Evolutionary conservation across 352 stramenopile species (phyloP), one percentile per base, ranked within the genome.

Genomic region (Phytophthora chlamydospora): DNA sequence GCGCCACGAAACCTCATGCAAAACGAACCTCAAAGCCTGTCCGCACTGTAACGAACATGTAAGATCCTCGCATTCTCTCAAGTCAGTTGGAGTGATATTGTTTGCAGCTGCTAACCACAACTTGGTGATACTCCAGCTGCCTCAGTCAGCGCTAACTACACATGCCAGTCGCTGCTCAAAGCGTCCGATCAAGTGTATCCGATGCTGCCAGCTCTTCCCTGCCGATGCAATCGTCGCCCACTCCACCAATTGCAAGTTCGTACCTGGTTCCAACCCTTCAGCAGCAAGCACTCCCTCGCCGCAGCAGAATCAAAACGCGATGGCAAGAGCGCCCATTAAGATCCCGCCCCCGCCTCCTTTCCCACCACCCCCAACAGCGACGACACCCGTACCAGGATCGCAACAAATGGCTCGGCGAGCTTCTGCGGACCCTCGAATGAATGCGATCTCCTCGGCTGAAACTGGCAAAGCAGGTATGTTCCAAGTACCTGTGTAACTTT

Each of bases 171-270:
- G 83, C 29, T 93, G 85, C 24, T 68, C 79, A 8, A 91, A 91
- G 62, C 78, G 85, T 2, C 83, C 83, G 3, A 91, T 93, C 58
- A 93, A 93, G 54, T 91, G 85, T 40, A 91, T 91, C 67, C 85
- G 85, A 16, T 93, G 85, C 58, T 89, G 77, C 31, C 78, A 93
- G 46, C 70, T 88, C 33, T 91, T 91, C 45, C 79, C 85, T 12
- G 82, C 85, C 0, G 85, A 93, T 47, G 65, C 75, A 14, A 91
- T 91, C 34, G 82, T 91, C 35, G 71, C 76, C 1, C 85, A 93
- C 52, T 90, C 80, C 6, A 90, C 77, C 0, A 85, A 60, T 35
- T 93, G 85, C 69, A 90, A 86, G 36, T 85, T 76, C 29, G 66
- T 82, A 2, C 71, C 73, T 10, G 36, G 31, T 12, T 33, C 32